Conservation (phyloP, 768 basidiomycete genomes). For the Hortiboletus flavorubellus region DNA sequence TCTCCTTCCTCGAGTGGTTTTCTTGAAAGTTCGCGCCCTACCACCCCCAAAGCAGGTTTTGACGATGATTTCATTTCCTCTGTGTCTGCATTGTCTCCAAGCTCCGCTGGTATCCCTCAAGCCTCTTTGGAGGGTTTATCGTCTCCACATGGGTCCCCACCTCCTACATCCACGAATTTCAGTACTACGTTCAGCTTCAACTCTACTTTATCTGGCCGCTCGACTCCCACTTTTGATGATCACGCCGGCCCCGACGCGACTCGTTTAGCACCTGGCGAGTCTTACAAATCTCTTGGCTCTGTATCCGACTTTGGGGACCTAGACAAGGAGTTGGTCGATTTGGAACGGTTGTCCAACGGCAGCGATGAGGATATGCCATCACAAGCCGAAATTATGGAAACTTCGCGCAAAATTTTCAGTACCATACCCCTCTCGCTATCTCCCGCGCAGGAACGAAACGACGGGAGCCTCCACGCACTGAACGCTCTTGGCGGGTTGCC, state of each 20-base stretch:
- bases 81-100: slow-evolving; percentile 51
- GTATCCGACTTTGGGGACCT: slow-evolving; percentile 55
- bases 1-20: slow-evolving; percentile 26
- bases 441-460: slow-evolving; percentile 12
- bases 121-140: slow-evolving; percentile 1
- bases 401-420: slow-evolving; percentile 52
- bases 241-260: slow-evolving; percentile 13
- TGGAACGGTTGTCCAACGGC: slow-evolving; percentile 5
- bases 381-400: slow-evolving; percentile 45
- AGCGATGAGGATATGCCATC: slow-evolving; percentile 40
- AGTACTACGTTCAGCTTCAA: slow-evolving; percentile 29
- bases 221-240: slow-evolving; percentile 26
- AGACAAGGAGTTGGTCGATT: slow-evolving; percentile 32
- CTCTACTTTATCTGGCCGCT: slow-evolving; percentile 19
- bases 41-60: slow-evolving; percentile 45
- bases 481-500: slow-evolving; percentile 9
- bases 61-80: slow-evolving; percentile 83
- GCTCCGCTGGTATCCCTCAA: background rate
- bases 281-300: slow-evolving; percentile 55
- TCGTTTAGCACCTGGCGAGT: slow-evolving; percentile 18
- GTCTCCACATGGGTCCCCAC: background rate
- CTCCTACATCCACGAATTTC: slow-evolving; percentile 19
- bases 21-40: slow-evolving; percentile 18
- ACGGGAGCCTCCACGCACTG: background rate
- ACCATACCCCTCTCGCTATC: slow-evolving; percentile 14